A percentile compares a stretch with the other conserved stretches of the same genome.
phyloP scores from a whole-genome alignment of 2,329 filamentous ascomycete genomes.

The Helotiales sp. region DNA sequence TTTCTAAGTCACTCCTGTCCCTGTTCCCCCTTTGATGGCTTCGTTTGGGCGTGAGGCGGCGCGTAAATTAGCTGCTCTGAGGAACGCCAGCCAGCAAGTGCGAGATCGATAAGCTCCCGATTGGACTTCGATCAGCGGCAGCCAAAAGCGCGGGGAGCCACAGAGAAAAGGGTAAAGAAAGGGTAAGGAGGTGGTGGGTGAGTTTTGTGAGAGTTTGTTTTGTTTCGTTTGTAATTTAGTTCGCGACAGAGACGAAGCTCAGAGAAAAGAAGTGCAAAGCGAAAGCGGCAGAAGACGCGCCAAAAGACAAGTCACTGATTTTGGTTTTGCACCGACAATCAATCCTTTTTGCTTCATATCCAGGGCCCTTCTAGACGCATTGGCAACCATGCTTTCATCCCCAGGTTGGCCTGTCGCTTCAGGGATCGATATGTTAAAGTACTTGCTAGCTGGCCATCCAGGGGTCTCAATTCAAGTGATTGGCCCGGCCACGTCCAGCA shows the following conservation, averaged over 20 bases:
- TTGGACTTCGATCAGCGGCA: constrained; percentile 11
- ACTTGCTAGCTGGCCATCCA: constrained; percentile 7
- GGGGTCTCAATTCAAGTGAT: constrained; percentile 7
- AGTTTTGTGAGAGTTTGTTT: background rate
- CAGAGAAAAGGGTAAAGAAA: background rate
- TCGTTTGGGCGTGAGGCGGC: constrained; percentile 7
- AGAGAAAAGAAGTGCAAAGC: background rate
- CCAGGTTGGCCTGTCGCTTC: constrained; percentile 14
- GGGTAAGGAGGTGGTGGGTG: background rate
- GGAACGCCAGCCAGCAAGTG: constrained; percentile 1
- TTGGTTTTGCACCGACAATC: background rate
- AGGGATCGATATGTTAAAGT: constrained; percentile 21
- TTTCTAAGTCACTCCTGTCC: background rate
- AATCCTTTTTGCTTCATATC: background rate
- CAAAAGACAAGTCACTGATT: background rate
- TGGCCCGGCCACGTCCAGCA: constrained; percentile 8
- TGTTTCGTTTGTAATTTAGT: background rate
- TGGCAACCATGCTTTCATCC: constrained; percentile 6
- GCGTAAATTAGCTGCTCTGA: constrained; percentile 18
- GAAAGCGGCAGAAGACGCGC: background rate
- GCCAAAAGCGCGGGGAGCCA: background rate
- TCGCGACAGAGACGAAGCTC: background rate
- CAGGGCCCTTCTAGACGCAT: constrained; percentile 3
- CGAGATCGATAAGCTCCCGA: constrained; percentile 17
- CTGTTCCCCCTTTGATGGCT: constrained; percentile 18